Percentiles rank a stretch among this genome's conserved stretches.
Evolutionary conservation across 331 rosid genomes (phyloP).

Genomic region (Acacia pycnantha): DNA sequence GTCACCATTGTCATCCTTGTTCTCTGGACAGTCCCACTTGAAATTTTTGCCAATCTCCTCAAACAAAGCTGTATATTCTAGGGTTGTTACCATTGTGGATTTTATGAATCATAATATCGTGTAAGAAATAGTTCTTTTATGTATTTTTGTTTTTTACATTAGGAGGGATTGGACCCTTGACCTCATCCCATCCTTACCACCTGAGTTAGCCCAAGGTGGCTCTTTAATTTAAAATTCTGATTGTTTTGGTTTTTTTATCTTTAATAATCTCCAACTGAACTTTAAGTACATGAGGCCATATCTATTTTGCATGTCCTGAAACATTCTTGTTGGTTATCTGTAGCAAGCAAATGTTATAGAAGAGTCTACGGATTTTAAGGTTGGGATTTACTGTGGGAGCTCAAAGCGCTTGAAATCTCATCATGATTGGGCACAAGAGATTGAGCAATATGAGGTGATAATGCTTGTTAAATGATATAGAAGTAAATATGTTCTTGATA

Average conservation of each 20-base stretch:
- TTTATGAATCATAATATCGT: background rate
- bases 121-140: background rate
- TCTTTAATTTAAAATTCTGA: background rate
- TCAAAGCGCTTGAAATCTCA: conserved; percentile 56
- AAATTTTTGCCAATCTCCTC: background rate
- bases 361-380: conserved; percentile 73
- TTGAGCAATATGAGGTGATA: conserved; percentile 74
- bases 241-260: conserved; percentile 12
- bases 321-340: conserved; percentile 19
- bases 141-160: background rate
- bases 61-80: background rate
- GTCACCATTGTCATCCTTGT: conserved; percentile 12
- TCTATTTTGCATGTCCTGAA: conserved; percentile 25
- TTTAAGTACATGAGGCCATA: background rate
- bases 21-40: conserved; percentile 1
- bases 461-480: conserved; percentile 23
- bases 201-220: background rate
- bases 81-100: conserved; percentile 3
- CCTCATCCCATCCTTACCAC: background rate
- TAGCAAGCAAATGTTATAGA: conserved; percentile 89
- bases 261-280: background rate
- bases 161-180: background rate
- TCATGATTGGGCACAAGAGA: conserved; percentile 69
- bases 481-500: conserved; percentile 11
- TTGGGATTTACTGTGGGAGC: conserved; percentile 65